Evolutionary conservation across 2,329 filamentous ascomycete species (phyloP).

Genomic region (Pyricularia grisea): DNA sequence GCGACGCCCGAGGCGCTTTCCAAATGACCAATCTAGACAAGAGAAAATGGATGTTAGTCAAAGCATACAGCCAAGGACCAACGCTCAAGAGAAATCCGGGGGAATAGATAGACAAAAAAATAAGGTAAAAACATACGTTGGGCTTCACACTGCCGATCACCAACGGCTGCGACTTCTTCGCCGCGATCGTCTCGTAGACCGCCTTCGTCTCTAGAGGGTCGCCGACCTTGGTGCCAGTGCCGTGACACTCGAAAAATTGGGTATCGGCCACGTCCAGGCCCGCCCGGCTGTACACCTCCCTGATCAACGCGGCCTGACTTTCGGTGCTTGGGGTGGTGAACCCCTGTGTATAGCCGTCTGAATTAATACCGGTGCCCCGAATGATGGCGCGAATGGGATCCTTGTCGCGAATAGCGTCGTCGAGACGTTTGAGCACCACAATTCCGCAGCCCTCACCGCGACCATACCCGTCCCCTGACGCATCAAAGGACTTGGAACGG

Average conservation of each 20-base stretch:
- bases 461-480: conserved; percentile 42
- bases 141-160: not conserved
- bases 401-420: conserved; percentile 42
- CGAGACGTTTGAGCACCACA: conserved; percentile 46
- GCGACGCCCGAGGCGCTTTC: conserved; percentile 32
- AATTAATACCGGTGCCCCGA: conserved; percentile 38
- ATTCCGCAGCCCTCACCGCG: conserved; percentile 50
- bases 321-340: conserved; percentile 45
- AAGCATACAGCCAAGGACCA: conserved; percentile 10
- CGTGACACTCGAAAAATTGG: not conserved
- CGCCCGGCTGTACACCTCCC: conserved; percentile 19
- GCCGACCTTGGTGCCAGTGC: too few species aligned
- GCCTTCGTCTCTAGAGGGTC: conserved; percentile 43
- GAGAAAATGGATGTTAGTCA: conserved; percentile 18
- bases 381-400: conserved; percentile 45
- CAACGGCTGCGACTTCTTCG: not conserved
- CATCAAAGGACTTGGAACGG: conserved; percentile 24
- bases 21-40: conserved; percentile 33
- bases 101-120: conserved; percentile 7
- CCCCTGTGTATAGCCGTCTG: conserved; percentile 46
- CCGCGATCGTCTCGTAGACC: conserved; percentile 23
- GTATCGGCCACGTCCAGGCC: conserved; percentile 7
- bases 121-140: conserved; percentile 2
- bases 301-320: conserved; percentile 29
- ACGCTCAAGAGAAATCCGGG: not conserved